Conservation (phyloP, 2,329 filamentous ascomycete genomes). For the Diplocarpon rosae region DNA sequence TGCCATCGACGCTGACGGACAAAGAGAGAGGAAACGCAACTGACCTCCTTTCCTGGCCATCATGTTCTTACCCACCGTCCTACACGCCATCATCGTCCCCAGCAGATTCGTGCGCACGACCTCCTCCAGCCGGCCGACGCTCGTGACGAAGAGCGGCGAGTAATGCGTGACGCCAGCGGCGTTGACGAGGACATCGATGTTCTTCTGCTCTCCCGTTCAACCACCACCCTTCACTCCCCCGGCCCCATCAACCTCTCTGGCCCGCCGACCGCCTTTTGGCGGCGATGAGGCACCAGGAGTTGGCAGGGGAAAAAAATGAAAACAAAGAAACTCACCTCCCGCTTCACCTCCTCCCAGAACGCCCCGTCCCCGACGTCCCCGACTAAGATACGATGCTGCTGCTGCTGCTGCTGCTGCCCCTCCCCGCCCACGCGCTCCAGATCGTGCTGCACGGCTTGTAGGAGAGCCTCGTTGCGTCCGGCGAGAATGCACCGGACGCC, state of each 20-base stretch:
- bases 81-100: conserved; percentile 52
- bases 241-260: too few species aligned
- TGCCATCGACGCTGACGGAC: too few species aligned
- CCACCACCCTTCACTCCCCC: too few species aligned
- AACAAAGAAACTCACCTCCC: conserved; percentile 14
- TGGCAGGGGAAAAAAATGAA: background rate
- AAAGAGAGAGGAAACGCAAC: conserved; percentile 12
- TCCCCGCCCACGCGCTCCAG: conserved; percentile 4
- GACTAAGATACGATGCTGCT: conserved; percentile 17
- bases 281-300: too few species aligned
- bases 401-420: too few species aligned
- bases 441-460: conserved; percentile 49
- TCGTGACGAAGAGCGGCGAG: conserved; percentile 48
- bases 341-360: conserved; percentile 21
- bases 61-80: conserved; percentile 38
- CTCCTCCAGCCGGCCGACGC: conserved; percentile 38
- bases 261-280: too few species aligned
- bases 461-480: conserved; percentile 43
- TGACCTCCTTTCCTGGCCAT: conserved; percentile 29
- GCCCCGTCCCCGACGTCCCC: conserved; percentile 23
- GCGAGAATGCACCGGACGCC: conserved; percentile 52
- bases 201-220: conserved; percentile 10
- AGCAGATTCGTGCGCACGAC: conserved; percentile 62
- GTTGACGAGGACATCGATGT: conserved; percentile 58
- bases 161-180: conserved; percentile 64